Base-by-base conservation (phyloP, 441 rosid genomes). In the Isatis lusitanica region DNA sequence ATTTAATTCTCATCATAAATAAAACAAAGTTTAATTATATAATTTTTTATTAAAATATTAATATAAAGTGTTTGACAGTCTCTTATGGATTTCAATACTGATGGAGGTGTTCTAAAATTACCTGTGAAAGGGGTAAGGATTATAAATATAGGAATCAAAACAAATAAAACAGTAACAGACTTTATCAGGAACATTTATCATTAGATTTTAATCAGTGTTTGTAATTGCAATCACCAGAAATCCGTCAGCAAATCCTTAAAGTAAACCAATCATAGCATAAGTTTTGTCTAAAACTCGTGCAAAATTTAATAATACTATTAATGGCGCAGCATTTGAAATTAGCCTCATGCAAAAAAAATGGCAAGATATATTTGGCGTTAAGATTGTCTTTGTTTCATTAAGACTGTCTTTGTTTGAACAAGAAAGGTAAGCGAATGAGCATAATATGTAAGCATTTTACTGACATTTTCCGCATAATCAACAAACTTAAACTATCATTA, bases 401-500 rank as follows among this genome's bases (percentile, higher is more conserved):
- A 62, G n/a, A 38, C 38, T 18, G 65, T 47, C 9, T 52, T 44
- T 35, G 47, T 15, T 33, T 15, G 39, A 44, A 66, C 72, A 57
- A 62, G 21, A 39, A 36, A 36, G 51, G 31, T 28, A 58, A 28
- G 13, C 21, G 39, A 31, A 0, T n/a, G 42, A 26, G 69, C 52
- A 73, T 44, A 36, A 69, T 43, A 33, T 6, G 40, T 31, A 31
- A 6, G 8, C 2, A 26, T 26, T 26, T 26, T 44, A 44, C 21
- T 44, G 15, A 44, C 33, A 21, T 7, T 55, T 31, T 21, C 16
- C 35, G 38, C 77, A 66, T 11, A 74, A 46, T 73, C 57, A 60
- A 60, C 31, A 52, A 40, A 61, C 66, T 66, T 66, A 67, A 64
- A 71, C 62, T 44, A 60, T 68, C 55, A 31, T 43, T 73, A 63